phyloP scores from a whole-genome alignment of 345 rosid species.

The Lumnitzera racemosa region DNA sequence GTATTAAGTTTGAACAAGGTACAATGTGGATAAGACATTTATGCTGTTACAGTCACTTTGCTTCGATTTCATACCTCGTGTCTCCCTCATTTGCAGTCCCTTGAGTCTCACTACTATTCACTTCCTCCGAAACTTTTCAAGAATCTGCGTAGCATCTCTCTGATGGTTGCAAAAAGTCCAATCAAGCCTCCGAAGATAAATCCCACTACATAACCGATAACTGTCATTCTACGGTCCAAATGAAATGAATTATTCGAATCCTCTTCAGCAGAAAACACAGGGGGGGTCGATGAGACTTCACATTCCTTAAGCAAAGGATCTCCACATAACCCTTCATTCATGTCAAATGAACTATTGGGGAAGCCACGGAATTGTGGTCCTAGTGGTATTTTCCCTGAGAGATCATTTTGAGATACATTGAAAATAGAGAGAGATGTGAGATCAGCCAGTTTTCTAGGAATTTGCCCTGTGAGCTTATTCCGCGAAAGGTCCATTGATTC shows the following conservation, averaged over 20 bases:
- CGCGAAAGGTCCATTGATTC: background rate
- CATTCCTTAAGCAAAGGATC: background rate
- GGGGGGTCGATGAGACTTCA: background rate
- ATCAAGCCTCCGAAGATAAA: background rate
- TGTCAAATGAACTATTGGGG: background rate
- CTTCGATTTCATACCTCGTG: too few species aligned
- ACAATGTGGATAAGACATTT: too few species aligned
- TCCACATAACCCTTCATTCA: background rate
- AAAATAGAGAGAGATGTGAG: background rate
- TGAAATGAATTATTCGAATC: background rate
- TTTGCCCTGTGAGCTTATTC: background rate
- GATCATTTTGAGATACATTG: conserved; percentile 3
- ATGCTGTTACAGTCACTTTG: too few species aligned
- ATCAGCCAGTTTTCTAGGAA: background rate
- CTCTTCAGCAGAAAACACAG: background rate
- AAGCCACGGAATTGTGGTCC: background rate
- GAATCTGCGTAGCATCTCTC: too few species aligned
- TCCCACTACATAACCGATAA: background rate
- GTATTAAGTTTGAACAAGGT: too few species aligned
- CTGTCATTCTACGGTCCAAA: background rate
- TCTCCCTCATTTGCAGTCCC: too few species aligned
- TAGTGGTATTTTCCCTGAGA: background rate
- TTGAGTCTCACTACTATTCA: too few species aligned
- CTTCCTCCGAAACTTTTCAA: too few species aligned
- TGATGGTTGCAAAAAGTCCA: background rate